phyloP scores from a whole-genome alignment of 2,329 filamentous ascomycete genomes.

The Trichoderma lentiforme region DNA sequence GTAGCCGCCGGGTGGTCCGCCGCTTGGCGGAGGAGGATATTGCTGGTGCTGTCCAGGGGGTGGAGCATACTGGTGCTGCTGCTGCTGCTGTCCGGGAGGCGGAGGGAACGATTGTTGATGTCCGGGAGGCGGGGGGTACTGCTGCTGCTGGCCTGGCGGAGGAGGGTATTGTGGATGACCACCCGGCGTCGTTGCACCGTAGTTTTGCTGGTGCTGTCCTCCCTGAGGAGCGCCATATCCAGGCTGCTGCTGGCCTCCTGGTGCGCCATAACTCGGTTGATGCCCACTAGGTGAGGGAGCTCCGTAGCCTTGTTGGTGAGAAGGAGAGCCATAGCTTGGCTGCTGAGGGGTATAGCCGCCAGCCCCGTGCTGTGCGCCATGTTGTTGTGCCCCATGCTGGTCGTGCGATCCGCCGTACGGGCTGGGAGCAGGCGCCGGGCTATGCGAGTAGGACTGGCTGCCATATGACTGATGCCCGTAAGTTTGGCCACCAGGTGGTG shows the following conservation, averaged over 20 bases:
- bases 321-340: slow-evolving; percentile 23
- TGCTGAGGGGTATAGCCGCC: slow-evolving; percentile 23
- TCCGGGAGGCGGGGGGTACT: neutral
- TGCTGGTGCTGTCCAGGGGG: slow-evolving; percentile 21
- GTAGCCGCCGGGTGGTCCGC: slow-evolving; percentile 24
- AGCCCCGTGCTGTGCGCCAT: slow-evolving; percentile 24
- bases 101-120: neutral
- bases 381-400: slow-evolving; percentile 16
- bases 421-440: slow-evolving; percentile 18
- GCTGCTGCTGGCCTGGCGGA: neutral
- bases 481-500: slow-evolving; percentile 23
- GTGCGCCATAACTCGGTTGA: slow-evolving; percentile 24
- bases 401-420: slow-evolving; percentile 18
- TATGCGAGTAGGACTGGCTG: slow-evolving; percentile 22
- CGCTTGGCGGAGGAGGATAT: slow-evolving; percentile 26
- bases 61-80: slow-evolving; percentile 11
- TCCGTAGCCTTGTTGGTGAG: slow-evolving; percentile 25
- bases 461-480: slow-evolving; percentile 13
- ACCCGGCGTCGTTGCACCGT: slow-evolving; percentile 19
- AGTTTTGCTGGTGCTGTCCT: slow-evolving; percentile 25
- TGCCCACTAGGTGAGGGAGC: slow-evolving; percentile 19
- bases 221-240: slow-evolving; percentile 16
- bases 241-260: slow-evolving; percentile 12
- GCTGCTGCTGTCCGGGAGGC: neutral
- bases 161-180: slow-evolving; percentile 10